These are phyloP conservation scores for Termitomyces sp. DNA, from an alignment of 768 basidiomycete genomes.

Conservation along the genomic window DNA sequence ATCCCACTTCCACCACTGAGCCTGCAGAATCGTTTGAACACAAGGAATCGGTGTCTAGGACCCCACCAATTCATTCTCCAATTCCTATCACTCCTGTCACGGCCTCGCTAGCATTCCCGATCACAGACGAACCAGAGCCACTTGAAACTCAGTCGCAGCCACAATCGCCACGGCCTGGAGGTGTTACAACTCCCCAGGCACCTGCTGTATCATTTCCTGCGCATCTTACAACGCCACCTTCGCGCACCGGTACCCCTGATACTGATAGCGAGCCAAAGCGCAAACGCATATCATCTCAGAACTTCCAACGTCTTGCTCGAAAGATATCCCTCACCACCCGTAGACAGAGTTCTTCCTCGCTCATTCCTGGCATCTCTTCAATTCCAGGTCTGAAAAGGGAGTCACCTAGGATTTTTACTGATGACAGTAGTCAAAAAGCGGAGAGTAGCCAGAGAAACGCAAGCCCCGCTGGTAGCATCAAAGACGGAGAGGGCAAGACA, in stretches of 20 bases:
- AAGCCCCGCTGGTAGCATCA: constrained; percentile 51
- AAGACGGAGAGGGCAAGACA: constrained; percentile 37
- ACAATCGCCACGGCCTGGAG: constrained; percentile 15
- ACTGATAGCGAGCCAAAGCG: constrained; percentile 70
- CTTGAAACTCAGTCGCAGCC: not conserved
- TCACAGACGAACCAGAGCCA: constrained; percentile 19
- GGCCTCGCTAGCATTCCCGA: constrained; percentile 27
- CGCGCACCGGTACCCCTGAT: constrained; percentile 68
- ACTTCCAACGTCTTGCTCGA: constrained; percentile 76
- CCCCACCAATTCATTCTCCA: constrained; percentile 6
- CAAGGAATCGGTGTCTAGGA: constrained; percentile 11
- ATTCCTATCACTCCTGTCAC: constrained; percentile 8
- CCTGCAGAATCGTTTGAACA: constrained; percentile 3
- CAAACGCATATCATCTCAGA: constrained; percentile 78
- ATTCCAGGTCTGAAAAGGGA: constrained; percentile 51
- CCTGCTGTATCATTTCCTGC: constrained; percentile 67
- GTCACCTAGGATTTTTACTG: constrained; percentile 38
- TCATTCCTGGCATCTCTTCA: constrained; percentile 38
- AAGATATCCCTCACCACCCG: constrained; percentile 63
- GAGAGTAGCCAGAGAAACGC: constrained; percentile 41
- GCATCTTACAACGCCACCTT: constrained; percentile 51
- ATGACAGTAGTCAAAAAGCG: constrained; percentile 35
- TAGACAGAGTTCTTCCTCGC: constrained; percentile 48
- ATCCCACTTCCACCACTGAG: constrained; percentile 23
- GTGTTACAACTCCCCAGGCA: constrained; percentile 10